Percentiles rank a stretch among this genome's conserved stretches.
Evolutionary conservation across 108 stramenopile genomes (phyloP).

Genomic region (Cyclotella atomus): DNA sequence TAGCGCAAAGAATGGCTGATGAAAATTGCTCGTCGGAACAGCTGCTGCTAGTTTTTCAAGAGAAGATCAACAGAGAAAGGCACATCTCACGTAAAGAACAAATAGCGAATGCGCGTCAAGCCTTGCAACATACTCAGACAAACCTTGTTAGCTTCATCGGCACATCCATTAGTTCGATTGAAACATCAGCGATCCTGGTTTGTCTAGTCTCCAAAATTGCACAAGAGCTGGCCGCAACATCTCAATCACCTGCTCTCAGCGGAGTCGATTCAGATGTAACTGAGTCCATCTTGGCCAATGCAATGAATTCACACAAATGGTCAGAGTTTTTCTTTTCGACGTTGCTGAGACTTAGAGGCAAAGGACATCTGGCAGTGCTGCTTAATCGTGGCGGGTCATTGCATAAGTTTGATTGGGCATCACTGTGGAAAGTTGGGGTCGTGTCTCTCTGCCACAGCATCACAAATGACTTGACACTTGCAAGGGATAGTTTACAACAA

Average conservation of each 20-base stretch:
- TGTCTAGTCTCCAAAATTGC: slow-evolving; percentile 23
- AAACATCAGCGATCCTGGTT: slow-evolving; percentile 20
- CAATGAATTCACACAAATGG: slow-evolving; percentile 22
- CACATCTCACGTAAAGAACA: not conserved
- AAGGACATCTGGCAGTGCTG: slow-evolving; percentile 18
- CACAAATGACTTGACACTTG: not conserved
- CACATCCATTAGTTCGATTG: slow-evolving; percentile 14
- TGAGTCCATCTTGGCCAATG: not conserved
- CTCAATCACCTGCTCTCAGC: slow-evolving; percentile 8
- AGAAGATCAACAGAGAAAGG: slow-evolving; percentile 15
- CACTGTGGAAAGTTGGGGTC: slow-evolving; percentile 21
- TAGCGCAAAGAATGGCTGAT: not conserved
- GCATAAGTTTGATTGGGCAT: slow-evolving; percentile 20
- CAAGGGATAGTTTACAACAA: slow-evolving; percentile 7
- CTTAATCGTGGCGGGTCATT: slow-evolving; percentile 12
- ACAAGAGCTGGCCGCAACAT: slow-evolving; percentile 11
- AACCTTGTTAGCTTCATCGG: slow-evolving; percentile 6
- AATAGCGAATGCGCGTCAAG: not conserved
- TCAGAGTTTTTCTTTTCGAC: slow-evolving; percentile 28
- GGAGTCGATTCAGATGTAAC: slow-evolving; percentile 12
- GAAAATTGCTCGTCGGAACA: slow-evolving; percentile 4
- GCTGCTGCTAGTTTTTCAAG: slow-evolving; percentile 18
- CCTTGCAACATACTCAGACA: not conserved
- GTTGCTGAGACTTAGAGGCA: slow-evolving; percentile 24
- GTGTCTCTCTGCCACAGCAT: slow-evolving; percentile 3